phyloP scores from a whole-genome alignment of 2,329 filamentous ascomycete genomes.

The Sclerotiophoma versabilis region DNA sequence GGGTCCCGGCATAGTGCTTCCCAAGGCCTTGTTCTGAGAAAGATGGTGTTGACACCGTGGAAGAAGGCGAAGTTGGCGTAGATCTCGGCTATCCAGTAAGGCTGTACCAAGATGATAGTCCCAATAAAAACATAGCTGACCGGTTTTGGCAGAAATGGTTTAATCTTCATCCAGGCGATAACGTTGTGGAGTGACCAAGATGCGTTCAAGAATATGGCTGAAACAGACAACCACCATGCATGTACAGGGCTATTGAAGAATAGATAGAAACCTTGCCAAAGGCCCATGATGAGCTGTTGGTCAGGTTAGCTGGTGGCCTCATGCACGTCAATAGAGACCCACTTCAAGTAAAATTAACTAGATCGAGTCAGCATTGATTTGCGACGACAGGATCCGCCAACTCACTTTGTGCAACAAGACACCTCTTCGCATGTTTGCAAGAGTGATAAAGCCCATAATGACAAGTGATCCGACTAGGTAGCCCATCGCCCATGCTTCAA shows the following conservation, averaged over 20 bases:
- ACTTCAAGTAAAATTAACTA: slow-evolving; percentile 59
- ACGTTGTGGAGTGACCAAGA: slow-evolving; percentile 71
- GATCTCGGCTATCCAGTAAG: slow-evolving; percentile 71
- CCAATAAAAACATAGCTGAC: slow-evolving; percentile 64
- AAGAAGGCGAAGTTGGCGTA: slow-evolving; percentile 72
- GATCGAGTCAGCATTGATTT: slow-evolving; percentile 22
- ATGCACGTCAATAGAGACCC: slow-evolving; percentile 13
- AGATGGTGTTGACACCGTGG: slow-evolving; percentile 62
- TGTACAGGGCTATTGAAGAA: slow-evolving; percentile 64
- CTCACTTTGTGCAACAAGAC: slow-evolving; percentile 57
- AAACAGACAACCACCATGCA: slow-evolving; percentile 69
- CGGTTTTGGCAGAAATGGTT: slow-evolving; percentile 62
- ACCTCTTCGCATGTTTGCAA: slow-evolving; percentile 58
- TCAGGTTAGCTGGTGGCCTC: slow-evolving; percentile 16
- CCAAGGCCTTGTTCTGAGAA: slow-evolving; percentile 63
- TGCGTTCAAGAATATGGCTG: slow-evolving; percentile 67
- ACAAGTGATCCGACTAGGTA: slow-evolving; percentile 53
- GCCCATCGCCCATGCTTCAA: slow-evolving; percentile 52
- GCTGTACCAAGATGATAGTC: slow-evolving; percentile 65
- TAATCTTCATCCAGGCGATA: slow-evolving; percentile 72
- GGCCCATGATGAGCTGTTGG: slow-evolving; percentile 60
- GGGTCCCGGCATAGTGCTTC: slow-evolving; percentile 70
- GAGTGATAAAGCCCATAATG: slow-evolving; percentile 57
- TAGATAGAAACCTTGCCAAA: slow-evolving; percentile 66
- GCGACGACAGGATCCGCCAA: neutral